phyloP scores from a whole-genome alignment of 345 rosid genomes.

The Cardamine chenopodiifolia region DNA sequence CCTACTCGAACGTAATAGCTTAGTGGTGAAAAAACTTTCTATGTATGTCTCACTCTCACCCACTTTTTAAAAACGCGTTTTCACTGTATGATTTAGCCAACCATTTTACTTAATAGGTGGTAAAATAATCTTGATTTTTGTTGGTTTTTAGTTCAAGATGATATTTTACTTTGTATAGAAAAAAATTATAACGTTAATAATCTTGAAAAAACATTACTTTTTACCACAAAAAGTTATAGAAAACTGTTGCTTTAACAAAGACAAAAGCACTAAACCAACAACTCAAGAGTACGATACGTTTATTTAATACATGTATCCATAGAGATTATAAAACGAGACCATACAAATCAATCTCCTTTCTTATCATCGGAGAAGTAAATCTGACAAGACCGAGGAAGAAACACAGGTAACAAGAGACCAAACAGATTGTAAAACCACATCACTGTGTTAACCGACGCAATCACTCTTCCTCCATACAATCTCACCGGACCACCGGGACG shows the following conservation, averaged over 20 bases:
- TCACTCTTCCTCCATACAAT: conserved; percentile 56
- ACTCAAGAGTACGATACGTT: neutral
- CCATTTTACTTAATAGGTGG: too few species aligned
- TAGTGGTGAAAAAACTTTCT: neutral
- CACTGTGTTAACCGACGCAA: conserved; percentile 68
- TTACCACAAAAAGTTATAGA: neutral
- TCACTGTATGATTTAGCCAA: neutral
- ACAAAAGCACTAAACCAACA: conserved; percentile 16
- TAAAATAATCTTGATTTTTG: neutral
- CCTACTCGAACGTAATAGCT: neutral
- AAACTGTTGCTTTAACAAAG: too few species aligned
- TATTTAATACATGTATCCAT: neutral
- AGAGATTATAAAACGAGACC: neutral
- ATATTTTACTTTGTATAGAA: neutral
- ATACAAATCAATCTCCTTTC: conserved; percentile 33
- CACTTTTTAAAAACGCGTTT: neutral
- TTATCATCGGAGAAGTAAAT: conserved; percentile 53
- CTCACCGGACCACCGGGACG: conserved; percentile 49
- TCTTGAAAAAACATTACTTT: neutral
- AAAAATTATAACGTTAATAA: neutral
- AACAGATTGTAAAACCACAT: conserved; percentile 86
- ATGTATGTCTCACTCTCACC: neutral
- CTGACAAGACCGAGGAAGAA: conserved; percentile 72
- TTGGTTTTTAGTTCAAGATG: neutral
- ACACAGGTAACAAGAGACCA: conserved; percentile 79